These are phyloP conservation scores for Penicillium concentricum DNA, from an alignment of 2,329 filamentous ascomycete genomes.

Conservation along the genomic window DNA sequence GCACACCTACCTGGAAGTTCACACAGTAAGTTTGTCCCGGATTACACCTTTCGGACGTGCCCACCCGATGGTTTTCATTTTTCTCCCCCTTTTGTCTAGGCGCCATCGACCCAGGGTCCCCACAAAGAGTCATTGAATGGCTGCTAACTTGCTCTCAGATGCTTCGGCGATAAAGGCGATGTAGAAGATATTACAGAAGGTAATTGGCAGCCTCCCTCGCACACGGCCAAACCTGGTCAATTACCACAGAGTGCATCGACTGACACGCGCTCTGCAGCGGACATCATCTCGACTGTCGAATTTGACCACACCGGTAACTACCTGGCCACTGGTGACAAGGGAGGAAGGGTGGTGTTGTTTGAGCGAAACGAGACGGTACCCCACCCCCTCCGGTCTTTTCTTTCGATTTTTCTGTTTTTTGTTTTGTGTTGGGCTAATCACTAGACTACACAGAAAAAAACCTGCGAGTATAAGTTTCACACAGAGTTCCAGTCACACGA, in stretches of 20 bases:
- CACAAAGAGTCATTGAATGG: neutral
- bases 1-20: conserved; percentile 98
- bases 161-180: conserved; percentile 99
- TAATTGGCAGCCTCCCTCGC: conserved; percentile 39
- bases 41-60: neutral
- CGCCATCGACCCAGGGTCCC: neutral
- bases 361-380: conserved; percentile 85
- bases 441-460: conserved; percentile 82
- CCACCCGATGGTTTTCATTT: neutral
- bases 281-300: conserved; percentile 54
- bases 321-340: conserved; percentile 53
- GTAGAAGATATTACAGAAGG: conserved; percentile 98
- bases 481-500: conserved; percentile 99
- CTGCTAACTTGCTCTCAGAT: conserved; percentile 56
- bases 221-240: conserved; percentile 3
- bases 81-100: neutral
- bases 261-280: conserved; percentile 36
- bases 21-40: conserved; percentile 73
- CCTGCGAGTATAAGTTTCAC: conserved; percentile 99
- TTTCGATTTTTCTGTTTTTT: neutral
- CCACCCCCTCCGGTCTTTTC: neutral
- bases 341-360: conserved; percentile 52
- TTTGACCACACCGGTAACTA: conserved; percentile 55
- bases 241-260: conserved; percentile 6
- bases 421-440: conserved; percentile 33